phyloP scores from a whole-genome alignment of 805 yeast genomes.

The Starmerella asiatica region DNA sequence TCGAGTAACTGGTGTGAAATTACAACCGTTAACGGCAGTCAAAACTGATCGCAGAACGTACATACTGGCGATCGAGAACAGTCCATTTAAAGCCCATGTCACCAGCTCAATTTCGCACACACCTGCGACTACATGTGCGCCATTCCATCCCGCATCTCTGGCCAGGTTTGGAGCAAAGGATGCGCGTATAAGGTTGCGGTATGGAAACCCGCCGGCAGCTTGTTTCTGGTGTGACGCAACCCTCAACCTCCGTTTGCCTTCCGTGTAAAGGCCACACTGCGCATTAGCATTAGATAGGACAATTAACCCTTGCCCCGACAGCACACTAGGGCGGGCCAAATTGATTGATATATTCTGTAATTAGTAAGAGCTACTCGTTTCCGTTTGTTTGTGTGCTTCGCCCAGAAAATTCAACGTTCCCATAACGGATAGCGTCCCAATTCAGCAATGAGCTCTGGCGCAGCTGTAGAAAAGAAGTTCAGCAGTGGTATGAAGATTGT shows the following conservation, averaged over 20 bases:
- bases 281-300: background rate
- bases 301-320: too few relatives aligned
- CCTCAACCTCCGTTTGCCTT: background rate
- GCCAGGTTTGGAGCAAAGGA: too few relatives aligned
- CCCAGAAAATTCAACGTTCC: background rate
- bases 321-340: background rate
- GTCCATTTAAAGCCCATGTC: too few relatives aligned
- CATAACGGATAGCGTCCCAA: background rate
- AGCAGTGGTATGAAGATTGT: background rate
- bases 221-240: background rate
- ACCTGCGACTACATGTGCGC: too few relatives aligned
- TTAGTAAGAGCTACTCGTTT: background rate
- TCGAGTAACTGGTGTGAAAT: too few relatives aligned
- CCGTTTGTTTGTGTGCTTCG: background rate
- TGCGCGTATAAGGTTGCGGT: too few relatives aligned
- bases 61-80: too few relatives aligned
- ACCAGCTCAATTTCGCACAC: too few relatives aligned
- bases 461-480: background rate
- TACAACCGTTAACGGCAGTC: too few relatives aligned
- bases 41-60: too few relatives aligned
- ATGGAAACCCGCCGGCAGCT: background rate
- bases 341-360: background rate
- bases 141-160: too few relatives aligned
- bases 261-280: background rate
- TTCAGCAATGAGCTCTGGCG: background rate